phyloP scores from a whole-genome alignment of 257 asterid genomes.

The Nicotiana undulata region DNA sequence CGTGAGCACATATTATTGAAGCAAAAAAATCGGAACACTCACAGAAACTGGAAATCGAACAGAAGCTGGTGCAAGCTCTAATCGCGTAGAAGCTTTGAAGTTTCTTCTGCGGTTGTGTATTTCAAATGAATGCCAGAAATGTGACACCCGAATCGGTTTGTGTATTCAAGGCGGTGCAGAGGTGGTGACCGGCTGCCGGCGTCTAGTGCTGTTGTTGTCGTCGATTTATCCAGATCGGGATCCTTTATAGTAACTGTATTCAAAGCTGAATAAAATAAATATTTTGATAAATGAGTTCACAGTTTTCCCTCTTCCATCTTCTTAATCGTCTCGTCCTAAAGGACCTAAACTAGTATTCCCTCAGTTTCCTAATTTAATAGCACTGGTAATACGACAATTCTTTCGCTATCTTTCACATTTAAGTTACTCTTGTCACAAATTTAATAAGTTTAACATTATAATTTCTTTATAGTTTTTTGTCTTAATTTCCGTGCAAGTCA shows the following conservation, averaged over 20 bases:
- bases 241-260: neutral
- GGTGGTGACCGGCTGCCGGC: neutral
- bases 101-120: neutral
- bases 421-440: neutral
- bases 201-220: neutral
- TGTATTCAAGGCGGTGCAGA: neutral
- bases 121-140: neutral
- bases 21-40: slow-evolving; percentile 1
- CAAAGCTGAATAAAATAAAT: neutral
- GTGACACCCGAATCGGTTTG: neutral
- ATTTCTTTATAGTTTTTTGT: neutral
- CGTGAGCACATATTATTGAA: neutral
- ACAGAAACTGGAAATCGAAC: neutral
- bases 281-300: neutral
- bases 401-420: neutral
- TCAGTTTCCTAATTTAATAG: neutral
- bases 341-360: too few relatives aligned
- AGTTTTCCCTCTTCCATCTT: neutral
- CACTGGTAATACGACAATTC: neutral
- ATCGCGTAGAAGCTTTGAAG: neutral
- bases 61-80: neutral
- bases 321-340: neutral
- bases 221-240: neutral
- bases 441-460: neutral
- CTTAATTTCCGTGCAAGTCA: too few relatives aligned